These are phyloP conservation scores for Suhomyces pyralidae DNA, from an alignment of 805 yeast species.

Conservation along the genomic window DNA sequence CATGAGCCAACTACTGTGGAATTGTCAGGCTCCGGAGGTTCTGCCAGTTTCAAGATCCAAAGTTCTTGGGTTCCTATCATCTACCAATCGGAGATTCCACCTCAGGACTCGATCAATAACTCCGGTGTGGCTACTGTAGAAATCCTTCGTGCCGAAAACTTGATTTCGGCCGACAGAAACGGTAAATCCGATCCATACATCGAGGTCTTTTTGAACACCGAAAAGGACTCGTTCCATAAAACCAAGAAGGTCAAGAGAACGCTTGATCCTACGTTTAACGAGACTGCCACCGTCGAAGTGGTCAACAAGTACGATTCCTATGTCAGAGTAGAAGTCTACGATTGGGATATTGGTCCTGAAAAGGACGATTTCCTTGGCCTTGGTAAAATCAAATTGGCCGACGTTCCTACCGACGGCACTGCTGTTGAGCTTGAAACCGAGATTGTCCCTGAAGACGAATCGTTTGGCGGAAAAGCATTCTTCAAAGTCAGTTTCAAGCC, in stretches of 20 bases:
- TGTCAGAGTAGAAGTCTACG: conserved; percentile 59
- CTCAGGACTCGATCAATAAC: conserved; percentile 70
- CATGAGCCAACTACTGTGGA: conserved; percentile 55
- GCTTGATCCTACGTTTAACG: conserved; percentile 88
- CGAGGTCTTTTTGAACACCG: conserved; percentile 64
- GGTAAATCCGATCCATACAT: conserved; percentile 94
- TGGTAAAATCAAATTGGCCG: conserved; percentile 53
- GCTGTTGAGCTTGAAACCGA: conserved; percentile 46
- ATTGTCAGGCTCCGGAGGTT: conserved; percentile 48
- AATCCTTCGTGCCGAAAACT: conserved; percentile 59
- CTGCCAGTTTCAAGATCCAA: conserved; percentile 54
- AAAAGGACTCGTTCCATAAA: conserved; percentile 57
- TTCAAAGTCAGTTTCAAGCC: conserved; percentile 67
- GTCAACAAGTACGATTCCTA: conserved; percentile 59
- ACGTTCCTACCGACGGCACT: conserved; percentile 44
- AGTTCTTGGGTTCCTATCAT: conserved; percentile 78
- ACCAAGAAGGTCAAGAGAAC: conserved; percentile 84
- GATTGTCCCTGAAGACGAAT: conserved; percentile 47
- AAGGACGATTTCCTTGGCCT: conserved; percentile 79
- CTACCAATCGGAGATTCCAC: conserved; percentile 56
- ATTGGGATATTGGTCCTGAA: conserved; percentile 93
- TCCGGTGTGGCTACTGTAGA: conserved; percentile 67
- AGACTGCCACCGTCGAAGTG: conserved; percentile 54
- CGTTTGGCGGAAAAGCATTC: conserved; percentile 63
- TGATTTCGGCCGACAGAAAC: conserved; percentile 83